Conservation (phyloP, 2,329 filamentous ascomycete species). For the Magnaporthiopsis rhizophila region DNA sequence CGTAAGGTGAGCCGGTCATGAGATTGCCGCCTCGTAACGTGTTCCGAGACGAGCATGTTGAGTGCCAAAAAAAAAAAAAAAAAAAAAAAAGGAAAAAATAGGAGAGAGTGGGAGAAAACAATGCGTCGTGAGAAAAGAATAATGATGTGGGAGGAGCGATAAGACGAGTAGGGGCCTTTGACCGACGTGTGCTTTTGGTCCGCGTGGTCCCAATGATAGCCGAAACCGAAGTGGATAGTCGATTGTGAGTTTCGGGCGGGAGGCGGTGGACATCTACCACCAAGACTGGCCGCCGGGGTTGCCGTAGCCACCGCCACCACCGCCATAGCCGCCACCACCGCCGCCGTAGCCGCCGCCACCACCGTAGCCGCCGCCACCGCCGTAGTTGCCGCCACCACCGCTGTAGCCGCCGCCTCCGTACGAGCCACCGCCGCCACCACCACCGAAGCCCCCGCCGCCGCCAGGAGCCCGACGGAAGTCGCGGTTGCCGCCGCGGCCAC, state of each 20-base stretch:
- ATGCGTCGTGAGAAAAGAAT: constrained; percentile 12
- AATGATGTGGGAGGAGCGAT: constrained; percentile 11
- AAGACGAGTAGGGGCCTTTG: constrained; percentile 11
- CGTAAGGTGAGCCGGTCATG: constrained; percentile 20
- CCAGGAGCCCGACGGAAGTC: constrained; percentile 68
- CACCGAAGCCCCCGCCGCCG: constrained; percentile 44
- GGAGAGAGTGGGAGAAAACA: not conserved
- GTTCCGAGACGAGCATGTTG: constrained; percentile 9
- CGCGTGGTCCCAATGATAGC: constrained; percentile 3
- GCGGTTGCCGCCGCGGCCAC: constrained; percentile 62
- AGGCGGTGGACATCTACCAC: constrained; percentile 43
- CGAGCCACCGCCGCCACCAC: constrained; percentile 38
- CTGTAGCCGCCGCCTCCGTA: constrained; percentile 26
- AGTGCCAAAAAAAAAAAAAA: constrained; percentile 15
- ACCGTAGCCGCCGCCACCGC: constrained; percentile 33
- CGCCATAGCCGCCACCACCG: constrained; percentile 26
- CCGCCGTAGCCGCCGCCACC: constrained; percentile 36
- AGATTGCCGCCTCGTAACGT: constrained; percentile 27
- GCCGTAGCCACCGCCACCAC: constrained; percentile 48
- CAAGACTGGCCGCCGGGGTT: constrained; percentile 63
- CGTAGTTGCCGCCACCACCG: constrained; percentile 33
- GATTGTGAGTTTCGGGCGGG: not conserved
- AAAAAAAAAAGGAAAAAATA: no score
- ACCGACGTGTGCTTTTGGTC: constrained; percentile 1
- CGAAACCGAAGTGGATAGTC: not conserved